Percentiles rank a stretch among this genome's conserved stretches.
phyloP scores from a whole-genome alignment of 805 yeast species.

The Candida dajiaensis region DNA sequence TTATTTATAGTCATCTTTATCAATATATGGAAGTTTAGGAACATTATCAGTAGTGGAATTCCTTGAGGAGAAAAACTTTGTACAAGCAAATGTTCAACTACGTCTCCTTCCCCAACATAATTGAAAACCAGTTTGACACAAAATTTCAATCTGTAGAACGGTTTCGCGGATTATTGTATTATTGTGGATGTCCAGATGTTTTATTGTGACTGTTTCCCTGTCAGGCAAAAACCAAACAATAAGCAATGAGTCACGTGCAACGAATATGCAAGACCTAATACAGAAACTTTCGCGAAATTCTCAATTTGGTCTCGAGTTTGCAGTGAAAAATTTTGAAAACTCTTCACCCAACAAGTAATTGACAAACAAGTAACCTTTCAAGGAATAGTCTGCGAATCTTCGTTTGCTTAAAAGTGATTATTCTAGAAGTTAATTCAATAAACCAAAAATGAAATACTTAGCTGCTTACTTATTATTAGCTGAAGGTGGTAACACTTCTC shows the following conservation, averaged over 20 bases:
- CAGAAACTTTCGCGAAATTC: background rate
- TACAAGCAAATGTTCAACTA: too few relatives aligned
- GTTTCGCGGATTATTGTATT: background rate
- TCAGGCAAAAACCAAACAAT: too few relatives aligned
- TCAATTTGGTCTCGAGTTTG: background rate
- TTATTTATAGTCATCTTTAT: too few relatives aligned
- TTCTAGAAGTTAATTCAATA: slow-evolving; percentile 36
- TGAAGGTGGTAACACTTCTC: slow-evolving; percentile 81
- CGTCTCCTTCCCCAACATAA: too few relatives aligned
- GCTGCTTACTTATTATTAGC: slow-evolving; percentile 89
- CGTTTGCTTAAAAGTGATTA: slow-evolving; percentile 72
- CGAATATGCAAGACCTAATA: too few relatives aligned
- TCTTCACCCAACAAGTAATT: background rate
- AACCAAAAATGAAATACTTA: slow-evolving; percentile 62
- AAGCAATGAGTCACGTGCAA: too few relatives aligned
- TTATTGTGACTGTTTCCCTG: background rate
- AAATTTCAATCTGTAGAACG: background rate
- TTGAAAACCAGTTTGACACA: too few relatives aligned
- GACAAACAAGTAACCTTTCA: slow-evolving; percentile 17
- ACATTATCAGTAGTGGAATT: too few relatives aligned
- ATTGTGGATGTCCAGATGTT: background rate
- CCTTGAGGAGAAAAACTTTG: too few relatives aligned
- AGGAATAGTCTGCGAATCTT: slow-evolving; percentile 73
- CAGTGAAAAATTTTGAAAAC: background rate
- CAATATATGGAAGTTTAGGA: too few relatives aligned